Evolutionary conservation across 1,284 basidiomycete species (phyloP).

Genomic region (Phellopilus nigrolimitatus): DNA sequence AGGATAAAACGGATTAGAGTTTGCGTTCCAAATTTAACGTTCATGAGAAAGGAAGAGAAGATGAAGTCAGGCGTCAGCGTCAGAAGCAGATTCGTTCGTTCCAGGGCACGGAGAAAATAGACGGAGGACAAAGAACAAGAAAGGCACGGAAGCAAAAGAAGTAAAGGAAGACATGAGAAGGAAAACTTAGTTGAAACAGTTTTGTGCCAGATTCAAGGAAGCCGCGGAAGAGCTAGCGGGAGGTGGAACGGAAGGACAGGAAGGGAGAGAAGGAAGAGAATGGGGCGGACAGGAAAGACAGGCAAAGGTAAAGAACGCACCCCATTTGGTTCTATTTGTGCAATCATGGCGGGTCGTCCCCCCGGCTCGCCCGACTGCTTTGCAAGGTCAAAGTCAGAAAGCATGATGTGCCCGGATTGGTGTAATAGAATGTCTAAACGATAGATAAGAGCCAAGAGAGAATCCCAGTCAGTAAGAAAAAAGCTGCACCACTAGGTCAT

Average conservation of each 20-base stretch:
- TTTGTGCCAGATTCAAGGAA: slow-evolving; percentile 7
- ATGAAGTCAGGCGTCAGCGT: slow-evolving; percentile 9
- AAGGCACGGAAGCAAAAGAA: slow-evolving; percentile 11
- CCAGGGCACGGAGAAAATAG: slow-evolving; percentile 13
- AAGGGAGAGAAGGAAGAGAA: slow-evolving; percentile 21
- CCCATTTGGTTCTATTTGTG: slow-evolving; percentile 85
- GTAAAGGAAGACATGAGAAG: slow-evolving; percentile 1
- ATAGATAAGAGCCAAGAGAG: too few relatives aligned
- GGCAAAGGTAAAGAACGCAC: slow-evolving; percentile 51
- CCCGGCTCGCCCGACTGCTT: slow-evolving; percentile 89
- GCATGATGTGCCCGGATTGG: slow-evolving; percentile 98
- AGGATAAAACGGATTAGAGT: too few relatives aligned
- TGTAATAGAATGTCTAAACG: slow-evolving; percentile 91
- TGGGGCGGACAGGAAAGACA: slow-evolving; percentile 19
- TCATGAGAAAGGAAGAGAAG: slow-evolving; percentile 10
- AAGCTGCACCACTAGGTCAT: neutral
- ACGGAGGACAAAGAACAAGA: slow-evolving; percentile 5
- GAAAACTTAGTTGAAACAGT: slow-evolving; percentile 1
- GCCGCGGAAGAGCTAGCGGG: slow-evolving; percentile 6
- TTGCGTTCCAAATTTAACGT: slow-evolving; percentile 13
- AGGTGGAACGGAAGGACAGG: slow-evolving; percentile 4
- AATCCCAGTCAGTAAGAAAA: slow-evolving; percentile 7
- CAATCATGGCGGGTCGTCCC: slow-evolving; percentile 86
- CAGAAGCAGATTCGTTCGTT: slow-evolving; percentile 15
- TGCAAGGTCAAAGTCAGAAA: slow-evolving; percentile 98